Evolutionary conservation across 2,329 filamentous ascomycete species (phyloP).

Genomic region (Aspergillus nomiae): DNA sequence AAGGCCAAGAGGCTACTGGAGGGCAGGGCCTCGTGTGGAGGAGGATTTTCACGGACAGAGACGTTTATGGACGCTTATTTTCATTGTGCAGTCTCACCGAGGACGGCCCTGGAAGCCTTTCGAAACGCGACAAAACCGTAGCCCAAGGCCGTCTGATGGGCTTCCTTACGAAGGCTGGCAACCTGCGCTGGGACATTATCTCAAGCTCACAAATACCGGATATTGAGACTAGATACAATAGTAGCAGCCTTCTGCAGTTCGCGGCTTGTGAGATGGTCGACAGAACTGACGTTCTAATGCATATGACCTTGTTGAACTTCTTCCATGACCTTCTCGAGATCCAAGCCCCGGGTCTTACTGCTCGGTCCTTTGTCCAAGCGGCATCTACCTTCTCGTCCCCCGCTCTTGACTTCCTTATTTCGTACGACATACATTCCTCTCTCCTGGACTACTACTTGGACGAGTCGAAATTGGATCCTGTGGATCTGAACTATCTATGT

Average conservation of each 20-base stretch:
- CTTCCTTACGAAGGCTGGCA: conserved; percentile 56
- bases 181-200: conserved; percentile 58
- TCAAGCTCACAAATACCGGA: conserved; percentile 54
- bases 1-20: conserved; percentile 23
- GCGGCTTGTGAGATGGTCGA: conserved; percentile 59
- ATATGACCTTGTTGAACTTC: conserved; percentile 61
- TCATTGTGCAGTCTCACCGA: conserved; percentile 53
- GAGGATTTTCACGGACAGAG: conserved; percentile 61
- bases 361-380: conserved; percentile 34
- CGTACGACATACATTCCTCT: conserved; percentile 52
- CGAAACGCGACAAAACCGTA: conserved; percentile 57
- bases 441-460: conserved; percentile 56
- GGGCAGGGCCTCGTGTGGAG: conserved; percentile 62
- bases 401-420: conserved; percentile 55
- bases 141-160: conserved; percentile 63
- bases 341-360: conserved; percentile 37
- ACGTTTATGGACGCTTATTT: conserved; percentile 61
- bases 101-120: conserved; percentile 41
- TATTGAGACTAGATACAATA: conserved; percentile 49
- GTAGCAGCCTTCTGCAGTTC: conserved; percentile 56
- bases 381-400: conserved; percentile 42
- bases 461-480: conserved; percentile 49
- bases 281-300: conserved; percentile 60
- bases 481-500: conserved; percentile 57
- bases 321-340: conserved; percentile 56